Evolutionary conservation across 1,284 basidiomycete genomes (phyloP), one percentile per base, ranked within the genome.

Genomic region (Cutaneotrichosporon sp.): DNA sequence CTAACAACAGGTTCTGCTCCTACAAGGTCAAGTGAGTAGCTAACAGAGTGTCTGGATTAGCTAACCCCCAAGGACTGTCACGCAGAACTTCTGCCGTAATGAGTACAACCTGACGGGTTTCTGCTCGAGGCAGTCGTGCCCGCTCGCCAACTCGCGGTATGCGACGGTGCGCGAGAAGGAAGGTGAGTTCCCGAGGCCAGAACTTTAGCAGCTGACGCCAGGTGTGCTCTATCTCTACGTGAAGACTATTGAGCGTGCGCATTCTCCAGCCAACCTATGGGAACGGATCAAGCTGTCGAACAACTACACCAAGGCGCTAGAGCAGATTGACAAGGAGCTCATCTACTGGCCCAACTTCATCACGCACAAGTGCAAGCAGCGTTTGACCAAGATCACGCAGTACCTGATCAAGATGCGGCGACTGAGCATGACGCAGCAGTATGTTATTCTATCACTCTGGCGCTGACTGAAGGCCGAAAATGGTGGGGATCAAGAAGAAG

Each of bases 21-120:
- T 97, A 95, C 81, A 97, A 96, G 89, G 92, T 97, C 84, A 97
- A 94, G 93, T 94, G 73, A 77, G 90, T 83, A 13, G 40, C 5
- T 22, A 13, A 21, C 4, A 16, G 7, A 11, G 21, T 11, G 13
- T 49, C n/a, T 21, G 11, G 9, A 38, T 13, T 10, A 53, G 36
- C 61, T 55, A 38, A 58, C 58, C 40, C 11, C 16, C 77, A 96
- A 96, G 93, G 81, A 93, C 94, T 1, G 84, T 88, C 1, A 96
- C 92, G 1, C 94, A 97, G 81, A 98, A 97, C 76, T 98, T 99
- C 82, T 99, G 97, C 82, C 85, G 95, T 58, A 99, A 99, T 81
- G 94, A 97, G 81, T 98, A 97, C 84, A 99, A 99, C 81, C 88
- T 97, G 40, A 97, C 95, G 1, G 97, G 97, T n/a, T 85, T 98